These are phyloP conservation scores for Plantago ovata DNA, from an alignment of 257 asterid species.

Conservation along the genomic window DNA sequence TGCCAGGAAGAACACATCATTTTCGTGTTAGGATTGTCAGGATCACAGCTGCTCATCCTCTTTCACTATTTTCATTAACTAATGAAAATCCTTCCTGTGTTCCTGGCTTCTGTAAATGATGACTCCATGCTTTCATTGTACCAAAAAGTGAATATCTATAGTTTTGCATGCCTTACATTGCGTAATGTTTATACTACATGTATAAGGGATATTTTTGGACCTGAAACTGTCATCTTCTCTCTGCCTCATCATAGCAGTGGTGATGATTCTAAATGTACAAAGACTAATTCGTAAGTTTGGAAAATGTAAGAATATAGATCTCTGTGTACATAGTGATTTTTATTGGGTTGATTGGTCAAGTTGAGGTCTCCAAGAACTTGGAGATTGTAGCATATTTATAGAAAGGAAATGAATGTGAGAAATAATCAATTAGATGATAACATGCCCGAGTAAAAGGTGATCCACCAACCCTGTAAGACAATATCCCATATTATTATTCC, in stretches of 20 bases:
- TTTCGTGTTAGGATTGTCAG: too few species aligned
- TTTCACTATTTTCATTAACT: too few species aligned
- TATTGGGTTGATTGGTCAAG: background rate
- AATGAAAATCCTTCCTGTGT: too few species aligned
- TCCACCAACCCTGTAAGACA: background rate
- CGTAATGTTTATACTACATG: background rate
- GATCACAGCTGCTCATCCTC: too few species aligned
- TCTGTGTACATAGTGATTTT: background rate
- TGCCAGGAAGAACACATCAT: too few species aligned
- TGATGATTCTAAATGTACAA: slow-evolving; percentile 2
- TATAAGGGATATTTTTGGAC: slow-evolving; percentile 3
- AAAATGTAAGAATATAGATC: background rate
- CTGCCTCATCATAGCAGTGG: background rate
- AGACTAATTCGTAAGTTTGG: background rate
- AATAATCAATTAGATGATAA: background rate
- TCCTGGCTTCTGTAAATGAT: slow-evolving; percentile 17
- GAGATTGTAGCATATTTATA: background rate
- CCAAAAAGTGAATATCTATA: slow-evolving; percentile 1
- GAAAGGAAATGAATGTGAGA: background rate
- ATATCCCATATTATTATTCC: too few species aligned
- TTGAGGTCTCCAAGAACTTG: slow-evolving; percentile 12
- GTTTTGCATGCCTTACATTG: slow-evolving; percentile 8
- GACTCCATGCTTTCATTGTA: slow-evolving; percentile 15
- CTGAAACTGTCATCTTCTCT: slow-evolving; percentile 5
- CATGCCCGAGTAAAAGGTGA: background rate